Evolutionary conservation across 2,329 filamentous ascomycete genomes (phyloP).

Genomic region (Verticillium longisporum): DNA sequence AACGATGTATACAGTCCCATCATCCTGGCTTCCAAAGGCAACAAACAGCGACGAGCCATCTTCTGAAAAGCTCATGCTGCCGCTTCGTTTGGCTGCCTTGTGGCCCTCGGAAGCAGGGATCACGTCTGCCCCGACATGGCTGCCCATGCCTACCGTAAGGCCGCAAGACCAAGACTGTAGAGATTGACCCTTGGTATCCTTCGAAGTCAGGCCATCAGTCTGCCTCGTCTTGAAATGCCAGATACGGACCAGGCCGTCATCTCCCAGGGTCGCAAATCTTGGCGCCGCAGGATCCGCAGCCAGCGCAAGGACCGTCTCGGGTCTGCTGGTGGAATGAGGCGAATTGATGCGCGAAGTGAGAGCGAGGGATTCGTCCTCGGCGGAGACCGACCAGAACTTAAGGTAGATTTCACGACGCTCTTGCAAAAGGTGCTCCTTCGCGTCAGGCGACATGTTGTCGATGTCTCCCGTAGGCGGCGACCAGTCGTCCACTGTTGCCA

Average conservation of each 20-base stretch:
- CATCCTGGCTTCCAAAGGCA: constrained; percentile 46
- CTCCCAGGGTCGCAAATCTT: constrained; percentile 79
- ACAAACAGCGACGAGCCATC: constrained; percentile 80
- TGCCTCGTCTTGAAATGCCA: constrained; percentile 72
- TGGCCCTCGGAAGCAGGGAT: constrained; percentile 19
- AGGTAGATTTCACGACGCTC: constrained; percentile 68
- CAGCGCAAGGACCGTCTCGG: constrained; percentile 62
- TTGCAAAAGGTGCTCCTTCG: constrained; percentile 36
- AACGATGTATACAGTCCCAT: constrained; percentile 66
- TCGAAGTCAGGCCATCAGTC: constrained; percentile 60
- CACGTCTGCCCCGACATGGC: constrained; percentile 25
- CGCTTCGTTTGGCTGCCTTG: constrained; percentile 37
- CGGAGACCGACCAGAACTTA: constrained; percentile 79
- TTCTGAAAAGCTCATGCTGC: constrained; percentile 69
- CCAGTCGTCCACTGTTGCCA: constrained; percentile 92
- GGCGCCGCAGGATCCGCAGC: constrained; percentile 60
- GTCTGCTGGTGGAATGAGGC: constrained; percentile 59
- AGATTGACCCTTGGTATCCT: constrained; percentile 48
- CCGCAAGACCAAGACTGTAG: constrained; percentile 71
- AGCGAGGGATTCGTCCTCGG: constrained; percentile 54
- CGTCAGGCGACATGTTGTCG: constrained; percentile 31
- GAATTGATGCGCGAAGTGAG: constrained; percentile 77
- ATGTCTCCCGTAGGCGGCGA: constrained; percentile 64
- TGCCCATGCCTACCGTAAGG: constrained; percentile 9
- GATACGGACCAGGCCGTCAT: constrained; percentile 69